Evolutionary conservation across 768 basidiomycete genomes (phyloP).

Genomic region (Rhizopogon salebrosus): DNA sequence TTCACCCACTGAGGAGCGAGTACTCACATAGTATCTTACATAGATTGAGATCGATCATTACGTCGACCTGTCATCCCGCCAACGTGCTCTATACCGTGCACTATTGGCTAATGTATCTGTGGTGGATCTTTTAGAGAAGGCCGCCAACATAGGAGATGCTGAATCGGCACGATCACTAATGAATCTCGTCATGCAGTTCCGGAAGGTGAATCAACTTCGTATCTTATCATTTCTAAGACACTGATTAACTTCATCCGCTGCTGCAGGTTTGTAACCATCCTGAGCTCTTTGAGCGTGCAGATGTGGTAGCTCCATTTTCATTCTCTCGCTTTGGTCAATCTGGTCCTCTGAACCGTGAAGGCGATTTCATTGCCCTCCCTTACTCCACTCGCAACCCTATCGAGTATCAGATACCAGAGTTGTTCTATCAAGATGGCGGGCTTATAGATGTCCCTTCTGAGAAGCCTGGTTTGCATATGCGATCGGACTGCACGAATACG

Average conservation of each 20-base stretch:
- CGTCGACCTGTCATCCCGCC: constrained; percentile 90
- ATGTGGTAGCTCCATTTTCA: constrained; percentile 89
- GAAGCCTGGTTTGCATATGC: constrained; percentile 39
- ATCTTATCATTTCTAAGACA: not conserved
- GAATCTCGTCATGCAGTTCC: constrained; percentile 99
- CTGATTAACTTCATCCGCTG: not conserved
- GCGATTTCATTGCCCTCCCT: constrained; percentile 74
- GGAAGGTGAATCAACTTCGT: constrained; percentile 57
- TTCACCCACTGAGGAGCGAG: constrained; percentile 59
- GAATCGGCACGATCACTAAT: constrained; percentile 92
- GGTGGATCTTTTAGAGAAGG: constrained; percentile 89
- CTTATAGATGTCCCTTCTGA: constrained; percentile 61
- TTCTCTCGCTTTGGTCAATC: constrained; percentile 81
- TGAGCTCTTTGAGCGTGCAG: constrained; percentile 94
- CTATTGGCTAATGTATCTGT: constrained; percentile 92
- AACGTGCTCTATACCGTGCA: constrained; percentile 84
- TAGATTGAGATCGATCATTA: constrained; percentile 96
- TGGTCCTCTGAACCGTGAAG: constrained; percentile 79
- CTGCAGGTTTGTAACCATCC: constrained; percentile 93
- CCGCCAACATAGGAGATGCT: constrained; percentile 84
- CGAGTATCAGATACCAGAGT: constrained; percentile 64
- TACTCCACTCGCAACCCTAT: constrained; percentile 91
- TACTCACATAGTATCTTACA: constrained; percentile 74
- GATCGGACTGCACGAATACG: constrained; percentile 52
- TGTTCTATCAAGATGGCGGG: constrained; percentile 77